Evolutionary conservation across 192 early-diverging fungal species (phyloP).

Genomic region (Lunasporangiospora selenospora): DNA sequence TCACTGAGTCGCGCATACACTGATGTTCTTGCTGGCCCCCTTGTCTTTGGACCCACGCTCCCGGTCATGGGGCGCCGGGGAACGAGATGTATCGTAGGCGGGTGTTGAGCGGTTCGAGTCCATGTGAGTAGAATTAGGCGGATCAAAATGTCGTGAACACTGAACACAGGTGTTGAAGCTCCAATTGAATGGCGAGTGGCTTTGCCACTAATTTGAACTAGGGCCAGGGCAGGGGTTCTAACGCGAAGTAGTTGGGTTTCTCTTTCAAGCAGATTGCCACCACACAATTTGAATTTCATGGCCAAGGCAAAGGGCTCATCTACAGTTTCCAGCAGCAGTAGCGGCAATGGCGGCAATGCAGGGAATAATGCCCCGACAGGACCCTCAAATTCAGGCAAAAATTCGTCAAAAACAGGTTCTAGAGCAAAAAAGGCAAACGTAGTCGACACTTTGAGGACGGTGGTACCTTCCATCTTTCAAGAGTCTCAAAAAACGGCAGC

Average conservation of each 20-base stretch:
- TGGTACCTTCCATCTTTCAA: constrained; percentile 75
- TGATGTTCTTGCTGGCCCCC: constrained; percentile 28
- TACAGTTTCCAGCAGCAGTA: not conserved
- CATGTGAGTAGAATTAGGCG: constrained; percentile 8
- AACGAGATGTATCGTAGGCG: constrained; percentile 17
- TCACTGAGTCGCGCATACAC: constrained; percentile 5
- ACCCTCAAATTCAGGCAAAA: too few relatives aligned
- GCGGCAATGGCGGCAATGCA: not conserved
- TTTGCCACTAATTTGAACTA: too few relatives aligned
- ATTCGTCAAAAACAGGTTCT: too few relatives aligned
- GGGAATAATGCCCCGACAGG: too few relatives aligned
- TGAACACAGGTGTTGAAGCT: not conserved
- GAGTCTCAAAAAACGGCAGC: constrained; percentile 72
- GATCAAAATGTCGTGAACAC: not conserved
- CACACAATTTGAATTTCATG: not conserved
- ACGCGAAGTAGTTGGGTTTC: not conserved
- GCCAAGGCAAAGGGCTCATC: constrained; percentile 6
- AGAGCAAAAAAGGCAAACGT: constrained; percentile 50
- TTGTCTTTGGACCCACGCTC: constrained; percentile 34
- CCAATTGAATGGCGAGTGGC: not conserved
- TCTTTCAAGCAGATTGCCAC: not conserved
- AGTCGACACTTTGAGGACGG: constrained; percentile 47
- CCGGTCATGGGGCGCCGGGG: constrained; percentile 30
- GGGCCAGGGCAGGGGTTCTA: too few relatives aligned
- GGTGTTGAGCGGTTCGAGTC: constrained; percentile 44